These are phyloP conservation scores for Lachnellula arida DNA, from an alignment of 2,329 filamentous ascomycete species.

Conservation along the genomic window DNA sequence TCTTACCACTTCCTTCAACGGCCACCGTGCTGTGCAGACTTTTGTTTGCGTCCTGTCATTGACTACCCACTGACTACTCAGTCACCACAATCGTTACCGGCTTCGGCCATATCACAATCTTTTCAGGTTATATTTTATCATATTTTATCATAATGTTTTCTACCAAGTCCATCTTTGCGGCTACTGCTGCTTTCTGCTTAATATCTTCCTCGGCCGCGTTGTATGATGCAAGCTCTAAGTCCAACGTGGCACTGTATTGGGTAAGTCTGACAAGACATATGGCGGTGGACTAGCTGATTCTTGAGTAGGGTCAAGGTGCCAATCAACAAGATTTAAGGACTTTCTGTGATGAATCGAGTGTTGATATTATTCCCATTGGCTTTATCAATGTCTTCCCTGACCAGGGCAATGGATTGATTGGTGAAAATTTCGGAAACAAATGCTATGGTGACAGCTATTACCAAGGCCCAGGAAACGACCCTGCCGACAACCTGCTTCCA, in stretches of 20 bases:
- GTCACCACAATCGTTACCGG: conserved; percentile 27
- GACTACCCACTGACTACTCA: conserved; percentile 26
- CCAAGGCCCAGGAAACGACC: conserved; percentile 24
- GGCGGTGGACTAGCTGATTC: background rate
- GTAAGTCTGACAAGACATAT: conserved; percentile 25
- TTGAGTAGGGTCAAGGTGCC: conserved; percentile 37
- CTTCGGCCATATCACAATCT: conserved; percentile 28
- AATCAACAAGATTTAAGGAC: conserved; percentile 34
- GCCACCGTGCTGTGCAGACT: conserved; percentile 27
- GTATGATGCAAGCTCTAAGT: conserved; percentile 33
- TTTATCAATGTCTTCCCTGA: conserved; percentile 40
- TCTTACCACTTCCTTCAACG: conserved; percentile 12
- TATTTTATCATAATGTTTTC: conserved; percentile 29
- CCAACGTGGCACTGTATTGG: conserved; percentile 41
- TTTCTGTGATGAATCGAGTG: conserved; percentile 36
- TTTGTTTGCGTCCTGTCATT: conserved; percentile 31
- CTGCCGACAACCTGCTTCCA: conserved; percentile 32
- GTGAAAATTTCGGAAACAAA: conserved; percentile 39
- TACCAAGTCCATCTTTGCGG: conserved; percentile 23
- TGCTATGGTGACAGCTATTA: conserved; percentile 32
- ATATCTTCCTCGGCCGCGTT: conserved; percentile 20
- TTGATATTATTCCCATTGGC: conserved; percentile 41
- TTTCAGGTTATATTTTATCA: conserved; percentile 20
- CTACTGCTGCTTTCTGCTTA: conserved; percentile 25
- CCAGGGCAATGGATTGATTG: conserved; percentile 39